Percentiles rank a stretch among this genome's conserved stretches.
These are phyloP conservation scores for Seiridium unicorne DNA, from an alignment of 2,329 filamentous ascomycete genomes.

Conservation along the genomic window DNA sequence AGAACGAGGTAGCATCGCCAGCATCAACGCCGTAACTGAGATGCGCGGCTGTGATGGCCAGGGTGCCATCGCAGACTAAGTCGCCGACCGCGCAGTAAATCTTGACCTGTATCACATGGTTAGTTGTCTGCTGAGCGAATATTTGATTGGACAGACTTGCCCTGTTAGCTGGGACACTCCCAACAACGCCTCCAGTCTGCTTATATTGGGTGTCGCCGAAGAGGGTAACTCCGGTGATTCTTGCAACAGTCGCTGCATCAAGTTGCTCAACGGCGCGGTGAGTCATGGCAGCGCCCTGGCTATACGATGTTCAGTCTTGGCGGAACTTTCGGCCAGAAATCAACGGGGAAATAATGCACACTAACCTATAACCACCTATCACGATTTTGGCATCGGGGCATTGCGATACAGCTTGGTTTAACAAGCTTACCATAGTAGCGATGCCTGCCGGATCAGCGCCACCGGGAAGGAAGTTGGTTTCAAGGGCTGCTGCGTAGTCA, in stretches of 20 bases:
- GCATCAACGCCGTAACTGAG: slow-evolving; percentile 28
- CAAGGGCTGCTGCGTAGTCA: slow-evolving; percentile 25
- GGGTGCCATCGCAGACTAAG: slow-evolving; percentile 44
- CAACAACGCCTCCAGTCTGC: slow-evolving; percentile 20
- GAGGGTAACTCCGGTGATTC: slow-evolving; percentile 24
- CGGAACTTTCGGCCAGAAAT: too few species aligned
- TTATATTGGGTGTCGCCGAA: slow-evolving; percentile 29
- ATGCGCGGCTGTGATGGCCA: slow-evolving; percentile 36
- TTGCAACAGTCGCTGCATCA: slow-evolving; percentile 25
- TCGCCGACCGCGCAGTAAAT: slow-evolving; percentile 33
- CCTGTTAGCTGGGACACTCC: neutral
- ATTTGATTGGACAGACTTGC: neutral
- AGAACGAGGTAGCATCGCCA: slow-evolving; percentile 1
- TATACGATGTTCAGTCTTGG: slow-evolving; percentile 4
- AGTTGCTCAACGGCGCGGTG: slow-evolving; percentile 29
- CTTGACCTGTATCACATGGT: neutral
- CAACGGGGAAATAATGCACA: neutral
- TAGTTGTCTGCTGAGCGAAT: neutral
- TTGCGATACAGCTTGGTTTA: neutral
- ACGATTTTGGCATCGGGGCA: slow-evolving; percentile 6
- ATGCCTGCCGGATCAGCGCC: slow-evolving; percentile 26
- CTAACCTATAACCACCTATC: slow-evolving; percentile 4
- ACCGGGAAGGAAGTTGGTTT: slow-evolving; percentile 24
- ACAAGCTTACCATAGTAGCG: slow-evolving; percentile 11
- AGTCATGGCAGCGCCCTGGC: slow-evolving; percentile 31